Conservation (phyloP, 192 early-diverging fungal species). For the Coemansia sp. region DNA sequence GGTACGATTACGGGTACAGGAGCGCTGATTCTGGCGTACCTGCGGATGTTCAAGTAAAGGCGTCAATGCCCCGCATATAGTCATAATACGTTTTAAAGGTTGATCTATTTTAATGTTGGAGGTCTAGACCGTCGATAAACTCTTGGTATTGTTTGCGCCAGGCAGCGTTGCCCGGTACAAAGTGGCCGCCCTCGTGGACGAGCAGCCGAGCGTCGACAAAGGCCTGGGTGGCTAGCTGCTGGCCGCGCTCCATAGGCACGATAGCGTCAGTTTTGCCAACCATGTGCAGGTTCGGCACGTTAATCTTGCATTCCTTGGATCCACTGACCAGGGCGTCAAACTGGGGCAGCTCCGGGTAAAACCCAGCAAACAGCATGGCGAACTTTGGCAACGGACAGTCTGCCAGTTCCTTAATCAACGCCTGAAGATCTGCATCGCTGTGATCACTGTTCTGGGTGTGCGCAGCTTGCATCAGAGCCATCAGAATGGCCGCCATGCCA, state of each 20-base stretch:
- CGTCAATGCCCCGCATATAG: constrained; percentile 56
- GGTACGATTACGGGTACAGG: constrained; percentile 84
- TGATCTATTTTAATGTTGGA: neutral
- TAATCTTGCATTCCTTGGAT: neutral
- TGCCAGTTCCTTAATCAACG: neutral
- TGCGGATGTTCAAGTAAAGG: constrained; percentile 59
- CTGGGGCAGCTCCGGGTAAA: constrained; percentile 18
- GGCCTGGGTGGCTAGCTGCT: constrained; percentile 12
- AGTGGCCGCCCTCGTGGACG: constrained; percentile 34
- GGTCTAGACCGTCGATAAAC: constrained; percentile 13
- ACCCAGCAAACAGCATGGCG: constrained; percentile 30
- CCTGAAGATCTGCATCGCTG: neutral
- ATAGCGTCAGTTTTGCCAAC: constrained; percentile 25
- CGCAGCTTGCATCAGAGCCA: constrained; percentile 16
- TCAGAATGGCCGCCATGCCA: constrained; percentile 32
- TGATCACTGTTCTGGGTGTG: neutral
- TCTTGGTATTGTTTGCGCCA: constrained; percentile 25
- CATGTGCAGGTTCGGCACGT: constrained; percentile 10
- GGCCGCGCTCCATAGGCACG: constrained; percentile 24
- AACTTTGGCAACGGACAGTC: constrained; percentile 6
- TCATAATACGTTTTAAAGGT: no score
- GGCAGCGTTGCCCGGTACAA: constrained; percentile 34
- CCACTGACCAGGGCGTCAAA: constrained; percentile 8
- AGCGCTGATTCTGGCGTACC: constrained; percentile 66
- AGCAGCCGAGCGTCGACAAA: constrained; percentile 14